Conservation (phyloP, 257 asterid genomes). For the Solanum paucissectum region DNA sequence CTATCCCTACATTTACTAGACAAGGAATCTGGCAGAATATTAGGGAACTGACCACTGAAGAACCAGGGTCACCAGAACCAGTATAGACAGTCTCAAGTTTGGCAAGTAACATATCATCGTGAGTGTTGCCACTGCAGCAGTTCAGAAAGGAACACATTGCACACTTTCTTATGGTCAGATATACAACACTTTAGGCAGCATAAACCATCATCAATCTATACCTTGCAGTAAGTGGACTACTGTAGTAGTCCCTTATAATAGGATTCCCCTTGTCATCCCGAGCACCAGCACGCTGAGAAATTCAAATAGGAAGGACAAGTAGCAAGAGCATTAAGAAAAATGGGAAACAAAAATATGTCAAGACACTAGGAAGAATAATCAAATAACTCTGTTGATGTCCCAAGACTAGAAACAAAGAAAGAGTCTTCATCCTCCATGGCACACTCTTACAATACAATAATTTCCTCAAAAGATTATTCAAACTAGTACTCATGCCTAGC, state of each 20-base stretch:
- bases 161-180: background rate
- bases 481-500: background rate
- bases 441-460: background rate
- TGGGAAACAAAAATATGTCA: background rate
- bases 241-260: conserved; percentile 81
- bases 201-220: conserved; percentile 8
- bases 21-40: background rate
- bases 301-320: background rate
- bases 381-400: background rate
- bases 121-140: conserved; percentile 73
- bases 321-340: background rate
- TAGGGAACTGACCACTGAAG: conserved; percentile 68
- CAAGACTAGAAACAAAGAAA: background rate
- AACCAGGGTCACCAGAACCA: conserved; percentile 76
- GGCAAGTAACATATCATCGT: conserved; percentile 84
- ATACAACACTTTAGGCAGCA: background rate
- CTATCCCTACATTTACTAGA: background rate
- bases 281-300: conserved; percentile 75
- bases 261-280: conserved; percentile 85
- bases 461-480: background rate
- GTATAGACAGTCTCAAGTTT: conserved; percentile 88
- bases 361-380: background rate
- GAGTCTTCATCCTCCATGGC: background rate
- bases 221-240: conserved; percentile 99
- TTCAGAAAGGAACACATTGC: background rate